Percentiles rank a stretch among this genome's conserved stretches.
phyloP scores from a whole-genome alignment of 2,329 filamentous ascomycete genomes.

The Aspergillus sp. region DNA sequence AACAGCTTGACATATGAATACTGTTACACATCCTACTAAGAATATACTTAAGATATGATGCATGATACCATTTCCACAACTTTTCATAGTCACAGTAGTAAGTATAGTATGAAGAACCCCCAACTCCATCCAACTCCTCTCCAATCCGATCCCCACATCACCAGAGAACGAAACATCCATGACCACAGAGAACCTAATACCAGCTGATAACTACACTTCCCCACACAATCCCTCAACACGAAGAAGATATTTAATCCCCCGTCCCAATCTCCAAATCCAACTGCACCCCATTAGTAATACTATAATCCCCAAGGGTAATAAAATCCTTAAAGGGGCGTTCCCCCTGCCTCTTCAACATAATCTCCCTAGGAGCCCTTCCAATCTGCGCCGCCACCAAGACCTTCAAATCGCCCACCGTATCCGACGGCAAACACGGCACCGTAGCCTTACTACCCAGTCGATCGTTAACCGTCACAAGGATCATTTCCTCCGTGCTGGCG shows the following conservation, averaged over 20 bases:
- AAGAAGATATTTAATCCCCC: conserved; percentile 39
- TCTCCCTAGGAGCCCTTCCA: conserved; percentile 85
- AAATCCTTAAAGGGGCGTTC: conserved; percentile 93
- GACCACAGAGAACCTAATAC: background rate
- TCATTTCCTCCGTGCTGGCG: conserved; percentile 72
- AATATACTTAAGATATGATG: too few species aligned
- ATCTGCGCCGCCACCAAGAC: conserved; percentile 75
- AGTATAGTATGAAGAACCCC: too few species aligned
- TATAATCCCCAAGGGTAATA: conserved; percentile 85
- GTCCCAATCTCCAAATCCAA: conserved; percentile 55
- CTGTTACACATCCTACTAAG: too few species aligned
- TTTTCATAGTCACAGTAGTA: too few species aligned
- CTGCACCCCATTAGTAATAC: conserved; percentile 83
- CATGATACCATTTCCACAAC: too few species aligned
- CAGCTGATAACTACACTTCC: too few species aligned
- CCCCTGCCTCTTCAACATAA: conserved; percentile 86
- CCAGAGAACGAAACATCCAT: too few species aligned
- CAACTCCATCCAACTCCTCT: background rate
- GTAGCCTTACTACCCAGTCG: conserved; percentile 93
- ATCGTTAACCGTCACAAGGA: conserved; percentile 91
- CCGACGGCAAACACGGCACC: conserved; percentile 83
- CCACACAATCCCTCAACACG: too few species aligned
- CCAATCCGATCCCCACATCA: background rate
- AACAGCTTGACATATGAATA: too few species aligned
- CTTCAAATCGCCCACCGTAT: conserved; percentile 60